Evolutionary conservation across 139 green algal genomes (phyloP), one percentile per base, ranked within the genome.

Genomic region (Spirogloea muscicola): DNA sequence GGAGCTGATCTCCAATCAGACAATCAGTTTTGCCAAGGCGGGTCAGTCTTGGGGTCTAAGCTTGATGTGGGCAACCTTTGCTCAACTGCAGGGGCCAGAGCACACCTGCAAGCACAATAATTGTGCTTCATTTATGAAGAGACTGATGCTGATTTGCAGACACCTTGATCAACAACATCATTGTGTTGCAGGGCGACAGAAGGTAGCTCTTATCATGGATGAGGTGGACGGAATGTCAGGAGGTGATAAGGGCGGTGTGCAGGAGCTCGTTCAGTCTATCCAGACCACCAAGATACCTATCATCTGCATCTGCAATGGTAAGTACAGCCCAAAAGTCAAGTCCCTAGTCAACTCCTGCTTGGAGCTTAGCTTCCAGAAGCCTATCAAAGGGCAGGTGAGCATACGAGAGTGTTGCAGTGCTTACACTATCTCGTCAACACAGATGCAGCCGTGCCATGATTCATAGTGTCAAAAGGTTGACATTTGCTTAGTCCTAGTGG

Each of bases 251-350:
- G 94, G 94, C 18, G 94, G 94, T 41, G 85, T 96, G n/a, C 40
- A 77, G 5, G 94, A 98, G 64, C 80, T 98, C 31, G 96, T 97
- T 29, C 37, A 88, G 41, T 95, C 82, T 55, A 97, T 97, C 74
- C 85, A 91, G 48, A 79, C 75, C n/a, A 84, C 65, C 57, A 90
- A 90, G 41, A 76, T 97, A 57, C 94, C 94, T 68, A 96, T 98
- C 84, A 93, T 98, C 75, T 91, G 86, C 87, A 96, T 98, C 75
- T 96, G 89, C 88, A 98, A 98, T 73, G 94, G 97, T 84, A 95
- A 95, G 82, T 97, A 95, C 83, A 85, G 79, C 68, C 87, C 89
- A 77, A 97, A 96, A 85, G 83, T 98, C 33, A 88, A 87, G 44
- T 87, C 78, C 1, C 83, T 98, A 59, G 76, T 82, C 34, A 94